phyloP scores from a whole-genome alignment of 2,329 filamentous ascomycete genomes.

The Aspergillus piperis region DNA sequence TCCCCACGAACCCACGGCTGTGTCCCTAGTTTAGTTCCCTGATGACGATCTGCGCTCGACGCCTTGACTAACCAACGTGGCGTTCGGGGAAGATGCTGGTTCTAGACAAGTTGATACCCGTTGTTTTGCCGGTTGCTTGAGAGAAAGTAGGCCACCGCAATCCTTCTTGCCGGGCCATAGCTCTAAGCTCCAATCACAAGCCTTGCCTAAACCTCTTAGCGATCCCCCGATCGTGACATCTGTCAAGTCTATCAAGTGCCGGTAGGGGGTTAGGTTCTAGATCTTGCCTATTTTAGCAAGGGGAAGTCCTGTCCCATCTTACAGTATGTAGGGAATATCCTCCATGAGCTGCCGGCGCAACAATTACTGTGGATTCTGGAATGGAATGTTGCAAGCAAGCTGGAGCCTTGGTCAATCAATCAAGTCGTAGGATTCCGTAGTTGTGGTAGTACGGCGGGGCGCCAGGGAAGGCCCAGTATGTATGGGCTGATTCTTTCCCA shows the following conservation, averaged over 20 bases:
- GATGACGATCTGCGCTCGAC: constrained; percentile 25
- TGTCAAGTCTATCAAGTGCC: not conserved
- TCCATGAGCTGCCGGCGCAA: too few species aligned
- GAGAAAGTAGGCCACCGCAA: constrained; percentile 1
- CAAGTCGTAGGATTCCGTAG: too few species aligned
- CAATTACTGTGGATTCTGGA: too few species aligned
- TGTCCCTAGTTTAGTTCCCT: constrained; percentile 10
- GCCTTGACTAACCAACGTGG: constrained; percentile 20
- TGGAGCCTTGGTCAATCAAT: not conserved
- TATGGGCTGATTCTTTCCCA: not conserved
- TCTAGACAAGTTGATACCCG: constrained; percentile 12
- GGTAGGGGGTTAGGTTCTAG: not conserved
- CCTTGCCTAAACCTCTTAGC: not conserved
- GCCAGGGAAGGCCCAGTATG: not conserved
- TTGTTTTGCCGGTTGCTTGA: constrained; percentile 6
- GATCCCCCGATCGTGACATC: constrained; percentile 4
- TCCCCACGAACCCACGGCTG: constrained; percentile 19
- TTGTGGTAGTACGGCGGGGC: not conserved
- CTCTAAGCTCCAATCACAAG: constrained; percentile 3
- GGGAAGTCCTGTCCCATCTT: not conserved
- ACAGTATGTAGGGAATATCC: too few species aligned
- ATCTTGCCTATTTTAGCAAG: constrained; percentile 1
- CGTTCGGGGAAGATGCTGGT: constrained; percentile 5
- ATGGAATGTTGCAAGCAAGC: too few species aligned
- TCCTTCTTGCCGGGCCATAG: not conserved